Conservation (phyloP, 805 yeast species). For the Lachancea cidri region DNA sequence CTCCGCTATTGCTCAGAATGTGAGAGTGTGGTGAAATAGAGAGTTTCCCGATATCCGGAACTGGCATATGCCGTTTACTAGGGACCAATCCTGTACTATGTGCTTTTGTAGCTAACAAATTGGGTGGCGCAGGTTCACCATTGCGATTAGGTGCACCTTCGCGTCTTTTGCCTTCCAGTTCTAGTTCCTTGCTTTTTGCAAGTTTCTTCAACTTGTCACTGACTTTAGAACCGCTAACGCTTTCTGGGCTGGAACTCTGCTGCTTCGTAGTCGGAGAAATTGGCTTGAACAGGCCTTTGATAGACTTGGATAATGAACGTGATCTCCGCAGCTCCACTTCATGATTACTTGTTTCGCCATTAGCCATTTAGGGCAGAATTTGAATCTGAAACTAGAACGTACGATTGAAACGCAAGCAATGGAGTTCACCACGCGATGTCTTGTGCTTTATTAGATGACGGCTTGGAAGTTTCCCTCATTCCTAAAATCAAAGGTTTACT, state of each 20-base stretch:
- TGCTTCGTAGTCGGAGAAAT: constrained; percentile 10
- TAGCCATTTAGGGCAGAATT: not conserved
- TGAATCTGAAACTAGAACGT: too few species aligned
- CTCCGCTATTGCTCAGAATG: not conserved
- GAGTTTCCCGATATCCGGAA: constrained; percentile 19
- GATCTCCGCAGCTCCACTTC: constrained; percentile 13
- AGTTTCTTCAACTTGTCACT: constrained; percentile 11
- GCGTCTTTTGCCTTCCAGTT: constrained; percentile 16
- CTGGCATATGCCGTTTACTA: constrained; percentile 10
- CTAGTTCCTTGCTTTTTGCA: constrained; percentile 19
- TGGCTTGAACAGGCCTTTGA: constrained; percentile 24
- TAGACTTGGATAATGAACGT: constrained; percentile 25
- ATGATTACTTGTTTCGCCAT: not conserved
- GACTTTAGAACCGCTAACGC: constrained; percentile 1
- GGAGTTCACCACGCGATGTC: not conserved
- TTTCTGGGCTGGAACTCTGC: constrained; percentile 1
- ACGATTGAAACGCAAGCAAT: not conserved
- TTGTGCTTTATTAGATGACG: not conserved
- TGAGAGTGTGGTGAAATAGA: constrained; percentile 13
- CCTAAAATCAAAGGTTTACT: not conserved
- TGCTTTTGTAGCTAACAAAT: constrained; percentile 8
- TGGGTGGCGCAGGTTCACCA: not conserved
- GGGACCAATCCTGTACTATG: constrained; percentile 15
- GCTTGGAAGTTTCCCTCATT: not conserved
- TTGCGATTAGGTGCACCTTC: constrained; percentile 9